Base-by-base conservation (phyloP, 108 stramenopile species). In the Cyclotella baltica region DNA sequence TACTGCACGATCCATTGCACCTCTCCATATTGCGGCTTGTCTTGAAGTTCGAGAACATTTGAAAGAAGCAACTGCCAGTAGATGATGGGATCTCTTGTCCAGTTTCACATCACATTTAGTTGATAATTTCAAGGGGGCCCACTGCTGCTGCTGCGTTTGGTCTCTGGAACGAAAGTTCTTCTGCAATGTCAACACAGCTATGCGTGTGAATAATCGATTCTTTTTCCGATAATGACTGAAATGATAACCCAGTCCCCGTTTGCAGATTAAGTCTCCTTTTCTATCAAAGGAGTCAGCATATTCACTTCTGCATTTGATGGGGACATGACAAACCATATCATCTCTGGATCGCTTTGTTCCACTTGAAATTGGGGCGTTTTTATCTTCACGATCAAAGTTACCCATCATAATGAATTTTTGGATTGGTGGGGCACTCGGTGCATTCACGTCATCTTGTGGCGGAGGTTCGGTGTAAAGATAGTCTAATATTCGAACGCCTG, bases 181-280 rank as follows among this genome's bases (percentile, higher is more conserved):
- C 37, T 73, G 72, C 58, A 37, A 73, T 11, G 59, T 58, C 46
- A 73, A 22, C 20, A 73, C 72, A 28, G 59, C 46, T n/a, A 30
- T 31, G 1, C 72, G 58, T 36, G 48, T 16, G 30, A 59, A 33
- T 0, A 22, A 28, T 31, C 43, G 56, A 35, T 61, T 20, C 4
- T 47, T 27, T 31, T 62, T 73, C 25, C 72, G 72, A 20, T 47
- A 30, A 18, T 61, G 72, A 28, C 59, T 62, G 31, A 73, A 73
- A 35, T 73, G 72, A 62, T 73, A 61, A n/a, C 72, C 72, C 31
- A 73, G 43, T n/a, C 72, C 72, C 20, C 72, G 72, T 51, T 73
- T 73, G 34, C 72, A 73, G 33, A 73, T 47, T 2, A 31, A n/a
- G 11, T 62, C n/a, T 0, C 33, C 59, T 30, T 43, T 22, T 22